Evolutionary conservation across 1,139 yeast species (phyloP).

Genomic region (Trichomonascaceae sp.): DNA sequence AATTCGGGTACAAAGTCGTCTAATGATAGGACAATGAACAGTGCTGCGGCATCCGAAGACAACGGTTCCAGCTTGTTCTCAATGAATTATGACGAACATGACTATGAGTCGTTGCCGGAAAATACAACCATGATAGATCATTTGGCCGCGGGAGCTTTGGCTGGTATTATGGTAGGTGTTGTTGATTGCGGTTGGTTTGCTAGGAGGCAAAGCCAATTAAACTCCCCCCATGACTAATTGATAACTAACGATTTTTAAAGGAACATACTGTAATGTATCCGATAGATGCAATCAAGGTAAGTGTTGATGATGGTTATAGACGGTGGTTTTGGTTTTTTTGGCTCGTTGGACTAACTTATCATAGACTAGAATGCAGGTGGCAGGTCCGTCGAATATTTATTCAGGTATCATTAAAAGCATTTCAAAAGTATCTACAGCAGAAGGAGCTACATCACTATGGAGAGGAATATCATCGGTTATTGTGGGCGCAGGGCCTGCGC

Average conservation of each 20-base stretch:
- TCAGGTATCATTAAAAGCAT: slow-evolving; percentile 54
- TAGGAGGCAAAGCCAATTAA: background rate
- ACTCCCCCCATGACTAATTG: background rate
- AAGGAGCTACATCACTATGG: slow-evolving; percentile 89
- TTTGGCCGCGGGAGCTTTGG: slow-evolving; percentile 90
- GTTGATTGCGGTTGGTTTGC: background rate
- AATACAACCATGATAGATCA: slow-evolving; percentile 80
- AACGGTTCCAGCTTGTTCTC: background rate
- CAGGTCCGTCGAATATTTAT: slow-evolving; percentile 38
- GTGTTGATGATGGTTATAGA: background rate
- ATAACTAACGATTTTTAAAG: slow-evolving; percentile 1
- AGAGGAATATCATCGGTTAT: slow-evolving; percentile 91
- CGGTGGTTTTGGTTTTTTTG: background rate
- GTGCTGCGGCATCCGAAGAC: background rate
- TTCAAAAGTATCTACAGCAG: slow-evolving; percentile 72
- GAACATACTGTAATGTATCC: slow-evolving; percentile 98
- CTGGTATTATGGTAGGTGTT: slow-evolving; percentile 63
- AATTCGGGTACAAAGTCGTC: background rate
- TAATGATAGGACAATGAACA: background rate
- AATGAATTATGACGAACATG: slow-evolving; percentile 34
- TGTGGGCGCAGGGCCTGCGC: slow-evolving; percentile 99
- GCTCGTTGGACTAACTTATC: background rate
- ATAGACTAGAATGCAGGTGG: slow-evolving; percentile 86
- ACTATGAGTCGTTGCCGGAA: slow-evolving; percentile 89
- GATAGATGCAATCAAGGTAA: slow-evolving; percentile 67